These are phyloP conservation scores for Floccularia luteovirens DNA, from an alignment of 768 basidiomycete genomes.

Conservation along the genomic window DNA sequence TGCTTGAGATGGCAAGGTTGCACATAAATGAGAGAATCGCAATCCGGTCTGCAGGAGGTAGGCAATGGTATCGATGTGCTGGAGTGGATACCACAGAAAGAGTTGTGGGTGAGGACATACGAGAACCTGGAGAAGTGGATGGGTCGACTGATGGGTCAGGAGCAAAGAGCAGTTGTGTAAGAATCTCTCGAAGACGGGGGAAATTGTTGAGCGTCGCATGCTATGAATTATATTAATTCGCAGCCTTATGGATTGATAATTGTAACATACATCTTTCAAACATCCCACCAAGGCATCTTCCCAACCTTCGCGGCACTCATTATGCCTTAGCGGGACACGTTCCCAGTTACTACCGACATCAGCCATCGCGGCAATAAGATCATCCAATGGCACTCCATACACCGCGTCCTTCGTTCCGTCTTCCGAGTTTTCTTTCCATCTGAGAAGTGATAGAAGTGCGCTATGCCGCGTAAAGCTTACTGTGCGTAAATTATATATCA, in stretches of 20 bases:
- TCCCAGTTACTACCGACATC: constrained; percentile 88
- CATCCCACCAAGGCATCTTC: constrained; percentile 87
- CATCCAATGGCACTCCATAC: constrained; percentile 53
- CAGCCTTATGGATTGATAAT: background rate
- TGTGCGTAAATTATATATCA: constrained; percentile 88
- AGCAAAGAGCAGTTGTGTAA: constrained; percentile 68
- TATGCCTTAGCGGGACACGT: constrained; percentile 61
- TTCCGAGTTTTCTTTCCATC: constrained; percentile 32
- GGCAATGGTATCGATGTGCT: constrained; percentile 59
- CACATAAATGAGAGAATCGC: constrained; percentile 83
- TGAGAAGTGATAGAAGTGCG: constrained; percentile 60
- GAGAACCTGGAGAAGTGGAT: constrained; percentile 38
- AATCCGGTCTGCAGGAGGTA: constrained; percentile 76
- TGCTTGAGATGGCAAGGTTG: constrained; percentile 86
- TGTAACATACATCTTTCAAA: constrained; percentile 75
- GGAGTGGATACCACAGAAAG: constrained; percentile 44
- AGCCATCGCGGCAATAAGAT: constrained; percentile 61
- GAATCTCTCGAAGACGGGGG: constrained; percentile 61
- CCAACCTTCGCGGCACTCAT: constrained; percentile 81
- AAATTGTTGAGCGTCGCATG: constrained; percentile 70
- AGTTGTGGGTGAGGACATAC: constrained; percentile 38
- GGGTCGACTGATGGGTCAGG: constrained; percentile 44
- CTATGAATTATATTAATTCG: constrained; percentile 24
- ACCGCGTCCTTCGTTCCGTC: constrained; percentile 32
- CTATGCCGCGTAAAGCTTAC: constrained; percentile 70